Base-by-base conservation (phyloP, 768 basidiomycete species). In the Leccinum longicurvipes region DNA sequence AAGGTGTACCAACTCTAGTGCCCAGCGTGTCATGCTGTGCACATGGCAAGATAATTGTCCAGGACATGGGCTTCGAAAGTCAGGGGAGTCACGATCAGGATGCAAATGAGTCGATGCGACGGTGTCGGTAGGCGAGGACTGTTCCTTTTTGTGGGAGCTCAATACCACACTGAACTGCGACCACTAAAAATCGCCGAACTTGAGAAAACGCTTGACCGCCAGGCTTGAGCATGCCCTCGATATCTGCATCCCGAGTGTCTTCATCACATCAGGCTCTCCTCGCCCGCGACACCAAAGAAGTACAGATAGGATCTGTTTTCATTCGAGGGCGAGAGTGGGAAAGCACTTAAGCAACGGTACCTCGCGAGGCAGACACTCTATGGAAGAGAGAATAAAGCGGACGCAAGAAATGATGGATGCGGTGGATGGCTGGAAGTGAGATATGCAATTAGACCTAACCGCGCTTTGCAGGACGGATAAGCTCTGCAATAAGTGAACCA, bases 331-430 rank as follows among this genome's bases (percentile, higher is more conserved):
- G 34, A 99, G 79, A 4, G 77, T 57, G 0, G 88, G 82, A 62
- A 84, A 85, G 46, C 75, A 77, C 60, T 79, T 82, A 21, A 99
- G 79, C 21, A 89, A 73, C 0, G 81, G 79, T 1, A 92, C 87
- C 60, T 96, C 92, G 45, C 91, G 86, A 36, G 86, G 83, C 23
- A 97, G 78, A 53, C 92, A 95, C 56, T 89, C 89, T 15, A 92
- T 86, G 11, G 87, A 82, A 27, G 86, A 83, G 44, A 99, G 80
- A 17, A 96, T 87, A 25, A 87, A 83, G 29, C 95, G 88, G 47
- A 98, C 93, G 52, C 91, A 92, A 12, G 93, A 93, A 62, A 99
- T 94, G 57, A 98, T 89, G 71, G 87, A 94, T 14, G 94, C 95
- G 0, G 95, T 92, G 3, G 93, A 89, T 6, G 96, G 94, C 65